These are phyloP conservation scores for Talaromyces marneffei DNA, from an alignment of 2,329 filamentous ascomycete genomes.

Conservation along the genomic window DNA sequence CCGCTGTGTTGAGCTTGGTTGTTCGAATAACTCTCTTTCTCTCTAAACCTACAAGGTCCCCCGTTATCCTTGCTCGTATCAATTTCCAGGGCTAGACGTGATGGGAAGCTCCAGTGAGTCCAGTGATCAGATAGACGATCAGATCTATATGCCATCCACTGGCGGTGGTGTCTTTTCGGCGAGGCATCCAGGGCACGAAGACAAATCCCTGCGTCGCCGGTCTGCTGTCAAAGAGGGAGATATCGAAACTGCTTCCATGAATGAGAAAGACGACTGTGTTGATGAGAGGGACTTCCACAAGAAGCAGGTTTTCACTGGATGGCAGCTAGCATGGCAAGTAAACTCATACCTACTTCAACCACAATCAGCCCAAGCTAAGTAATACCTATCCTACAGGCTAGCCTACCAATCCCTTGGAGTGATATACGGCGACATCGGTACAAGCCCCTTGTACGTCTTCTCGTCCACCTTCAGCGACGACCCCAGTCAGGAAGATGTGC, in stretches of 20 bases:
- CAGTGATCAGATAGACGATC: neutral
- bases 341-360: neutral
- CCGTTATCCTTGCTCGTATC: no score
- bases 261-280: constrained; percentile 8
- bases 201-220: neutral
- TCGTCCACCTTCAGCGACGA: constrained; percentile 47
- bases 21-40: neutral
- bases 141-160: constrained; percentile 4
- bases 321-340: constrained; percentile 4
- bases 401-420: constrained; percentile 53
- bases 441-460: constrained; percentile 53
- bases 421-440: constrained; percentile 57
- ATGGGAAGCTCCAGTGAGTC: neutral
- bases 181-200: neutral
- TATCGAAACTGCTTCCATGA: neutral
- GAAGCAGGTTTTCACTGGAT: constrained; percentile 8
- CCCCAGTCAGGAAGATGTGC: constrained; percentile 43
- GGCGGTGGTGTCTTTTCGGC: constrained; percentile 8
- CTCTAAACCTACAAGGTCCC: no score
- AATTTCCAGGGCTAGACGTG: neutral
- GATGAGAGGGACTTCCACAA: constrained; percentile 8
- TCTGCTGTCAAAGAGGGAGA: constrained; percentile 1
- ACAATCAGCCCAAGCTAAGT: neutral
- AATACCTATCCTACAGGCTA: constrained; percentile 28
- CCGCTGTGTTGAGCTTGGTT: neutral